A percentile compares a stretch with the other conserved stretches of the same genome.
Conservation (phyloP, 768 basidiomycete genomes). For the Jaapia argillacea region DNA sequence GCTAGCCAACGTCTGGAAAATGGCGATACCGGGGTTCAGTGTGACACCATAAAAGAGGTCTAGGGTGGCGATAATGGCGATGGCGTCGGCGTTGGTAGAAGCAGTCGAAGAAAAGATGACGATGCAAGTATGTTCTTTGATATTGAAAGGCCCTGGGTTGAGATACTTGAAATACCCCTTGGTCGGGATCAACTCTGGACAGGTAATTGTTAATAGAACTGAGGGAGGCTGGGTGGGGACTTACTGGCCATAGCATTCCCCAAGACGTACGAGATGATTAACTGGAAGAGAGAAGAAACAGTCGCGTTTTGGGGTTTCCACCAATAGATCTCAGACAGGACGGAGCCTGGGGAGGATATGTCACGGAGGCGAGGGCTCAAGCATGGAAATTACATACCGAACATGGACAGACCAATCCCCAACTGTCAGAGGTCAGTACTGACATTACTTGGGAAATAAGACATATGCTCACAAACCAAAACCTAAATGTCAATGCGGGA, state of each 20-base stretch:
- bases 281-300: conserved; percentile 44
- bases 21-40: conserved; percentile 38
- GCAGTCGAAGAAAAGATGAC: conserved; percentile 55
- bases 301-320: conserved; percentile 31
- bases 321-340: conserved; percentile 22
- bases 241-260: conserved; percentile 37
- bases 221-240: conserved; percentile 18
- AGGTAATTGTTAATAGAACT: conserved; percentile 14
- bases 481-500: background rate
- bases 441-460: background rate
- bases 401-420: background rate
- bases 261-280: conserved; percentile 46
- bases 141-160: conserved; percentile 57
- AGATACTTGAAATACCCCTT: conserved; percentile 41
- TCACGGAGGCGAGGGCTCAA: too few relatives aligned
- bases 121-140: conserved; percentile 51
- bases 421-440: background rate
- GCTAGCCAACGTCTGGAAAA: conserved; percentile 47
- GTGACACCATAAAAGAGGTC: conserved; percentile 43
- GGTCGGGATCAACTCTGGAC: conserved; percentile 28
- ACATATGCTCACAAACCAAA: background rate
- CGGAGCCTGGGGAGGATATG: conserved; percentile 16
- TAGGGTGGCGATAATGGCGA: conserved; percentile 52
- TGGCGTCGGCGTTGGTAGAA: conserved; percentile 44
- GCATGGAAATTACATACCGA: background rate